Evolutionary conservation across 2,329 filamentous ascomycete genomes (phyloP).

Genomic region (Bisporella sp.): DNA sequence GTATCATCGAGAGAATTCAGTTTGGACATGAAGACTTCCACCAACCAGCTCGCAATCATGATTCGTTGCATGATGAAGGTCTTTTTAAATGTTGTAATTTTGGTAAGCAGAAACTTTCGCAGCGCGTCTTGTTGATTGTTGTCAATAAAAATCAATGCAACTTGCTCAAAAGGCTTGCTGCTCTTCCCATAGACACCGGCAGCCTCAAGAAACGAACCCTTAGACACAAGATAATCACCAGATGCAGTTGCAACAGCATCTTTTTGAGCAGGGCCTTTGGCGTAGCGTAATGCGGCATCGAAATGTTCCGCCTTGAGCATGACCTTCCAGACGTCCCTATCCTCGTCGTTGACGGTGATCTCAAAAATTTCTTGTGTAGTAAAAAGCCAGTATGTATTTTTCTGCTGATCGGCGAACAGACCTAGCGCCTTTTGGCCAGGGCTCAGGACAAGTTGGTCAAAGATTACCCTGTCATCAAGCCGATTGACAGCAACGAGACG

Average conservation of each 20-base stretch:
- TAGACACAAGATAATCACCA: constrained; percentile 78
- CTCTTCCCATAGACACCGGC: constrained; percentile 89
- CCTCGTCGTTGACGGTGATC: constrained; percentile 83
- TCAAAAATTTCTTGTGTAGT: constrained; percentile 89
- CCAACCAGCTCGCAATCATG: constrained; percentile 92
- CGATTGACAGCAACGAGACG: constrained; percentile 81
- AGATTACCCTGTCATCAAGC: constrained; percentile 77
- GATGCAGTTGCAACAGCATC: constrained; percentile 89
- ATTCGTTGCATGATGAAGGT: constrained; percentile 82
- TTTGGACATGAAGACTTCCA: constrained; percentile 96
- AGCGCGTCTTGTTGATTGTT: constrained; percentile 84
- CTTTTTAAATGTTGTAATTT: constrained; percentile 76
- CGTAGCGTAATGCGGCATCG: constrained; percentile 79
- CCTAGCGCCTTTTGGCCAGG: constrained; percentile 74
- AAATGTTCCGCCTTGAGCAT: constrained; percentile 84
- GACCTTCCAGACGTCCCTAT: constrained; percentile 89
- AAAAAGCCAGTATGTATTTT: constrained; percentile 97
- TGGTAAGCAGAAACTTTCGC: constrained; percentile 81
- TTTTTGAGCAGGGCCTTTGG: constrained; percentile 71
- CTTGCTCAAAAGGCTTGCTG: constrained; percentile 94
- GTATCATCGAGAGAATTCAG: constrained; percentile 91
- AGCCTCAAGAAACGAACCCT: constrained; percentile 77
- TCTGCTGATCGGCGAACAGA: constrained; percentile 81
- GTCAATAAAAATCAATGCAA: constrained; percentile 86
- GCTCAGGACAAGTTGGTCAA: constrained; percentile 80